A percentile compares a stretch with the other conserved stretches of the same genome.
These are phyloP conservation scores for Gentiana macrophylla DNA, from an alignment of 257 asterid species.

Conservation along the genomic window DNA sequence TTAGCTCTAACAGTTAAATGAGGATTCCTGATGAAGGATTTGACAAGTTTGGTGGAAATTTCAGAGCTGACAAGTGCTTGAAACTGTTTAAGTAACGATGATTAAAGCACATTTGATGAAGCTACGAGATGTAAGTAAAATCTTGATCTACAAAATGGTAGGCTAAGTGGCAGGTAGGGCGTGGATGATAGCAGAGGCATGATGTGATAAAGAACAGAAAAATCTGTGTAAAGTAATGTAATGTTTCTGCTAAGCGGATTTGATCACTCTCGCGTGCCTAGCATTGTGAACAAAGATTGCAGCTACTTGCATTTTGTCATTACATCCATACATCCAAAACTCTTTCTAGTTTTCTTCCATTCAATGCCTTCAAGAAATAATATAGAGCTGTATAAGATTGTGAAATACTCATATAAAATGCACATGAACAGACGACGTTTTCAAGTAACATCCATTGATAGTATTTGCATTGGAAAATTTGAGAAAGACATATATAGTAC, in stretches of 20 bases:
- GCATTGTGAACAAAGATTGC: not conserved
- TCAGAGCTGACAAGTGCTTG: constrained; percentile 13
- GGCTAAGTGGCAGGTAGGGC: constrained; percentile 20
- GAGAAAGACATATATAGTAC: too few species aligned
- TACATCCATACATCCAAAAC: not conserved
- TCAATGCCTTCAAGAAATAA: not conserved
- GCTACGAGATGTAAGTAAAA: constrained; percentile 7
- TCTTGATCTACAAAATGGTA: constrained; percentile 14
- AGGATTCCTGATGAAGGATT: constrained; percentile 12
- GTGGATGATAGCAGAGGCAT: constrained; percentile 25
- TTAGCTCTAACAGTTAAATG: constrained; percentile 17
- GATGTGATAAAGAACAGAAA: constrained; percentile 10
- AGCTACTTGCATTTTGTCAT: not conserved
- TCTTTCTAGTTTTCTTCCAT: not conserved
- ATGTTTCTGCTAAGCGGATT: not conserved
- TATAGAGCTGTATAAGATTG: not conserved
- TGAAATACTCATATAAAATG: not conserved
- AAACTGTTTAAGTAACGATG: constrained; percentile 4
- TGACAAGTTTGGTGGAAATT: constrained; percentile 12
- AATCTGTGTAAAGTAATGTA: too few species aligned
- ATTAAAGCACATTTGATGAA: constrained; percentile 8
- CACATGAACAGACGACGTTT: not conserved
- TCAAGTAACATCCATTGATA: not conserved
- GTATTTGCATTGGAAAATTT: not conserved
- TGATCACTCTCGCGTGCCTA: not conserved